Evolutionary conservation across 805 yeast genomes (phyloP).

Genomic region (Cyberlindnera sargentensis): DNA sequence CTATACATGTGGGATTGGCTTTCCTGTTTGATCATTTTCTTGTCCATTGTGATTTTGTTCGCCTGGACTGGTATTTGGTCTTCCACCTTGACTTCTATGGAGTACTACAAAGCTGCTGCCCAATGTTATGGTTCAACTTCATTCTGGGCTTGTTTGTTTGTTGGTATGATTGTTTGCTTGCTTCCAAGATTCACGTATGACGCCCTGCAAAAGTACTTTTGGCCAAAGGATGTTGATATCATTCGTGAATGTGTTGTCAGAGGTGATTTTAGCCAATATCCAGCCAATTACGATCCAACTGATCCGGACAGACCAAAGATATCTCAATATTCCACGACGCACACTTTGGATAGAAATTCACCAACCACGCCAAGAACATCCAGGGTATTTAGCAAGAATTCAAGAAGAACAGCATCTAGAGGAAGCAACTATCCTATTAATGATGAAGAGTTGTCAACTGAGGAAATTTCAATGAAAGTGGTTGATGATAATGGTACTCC

Average conservation of each 20-base stretch:
- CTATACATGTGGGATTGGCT: constrained; percentile 83
- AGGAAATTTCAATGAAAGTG: constrained; percentile 32
- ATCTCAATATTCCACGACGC: constrained; percentile 35
- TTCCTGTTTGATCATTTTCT: constrained; percentile 42
- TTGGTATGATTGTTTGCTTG: constrained; percentile 58
- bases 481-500: constrained; percentile 24
- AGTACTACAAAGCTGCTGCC: constrained; percentile 61
- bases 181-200: constrained; percentile 64
- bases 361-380: constrained; percentile 27
- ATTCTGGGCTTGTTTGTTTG: constrained; percentile 62
- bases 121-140: constrained; percentile 53
- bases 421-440: constrained; percentile 16
- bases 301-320: constrained; percentile 59
- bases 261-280: constrained; percentile 65
- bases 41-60: constrained; percentile 55
- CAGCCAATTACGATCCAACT: constrained; percentile 69
- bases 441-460: constrained; percentile 27
- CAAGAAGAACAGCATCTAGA: constrained; percentile 21
- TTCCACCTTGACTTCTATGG: constrained; percentile 42
- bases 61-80: constrained; percentile 84
- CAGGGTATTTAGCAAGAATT: constrained; percentile 30
- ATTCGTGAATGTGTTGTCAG: constrained; percentile 60
- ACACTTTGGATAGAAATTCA: constrained; percentile 23
- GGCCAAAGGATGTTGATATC: constrained; percentile 66
- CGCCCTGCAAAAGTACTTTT: constrained; percentile 41